Base-by-base conservation (phyloP, 805 yeast genomes). In the Yarrowia alimentaria region DNA sequence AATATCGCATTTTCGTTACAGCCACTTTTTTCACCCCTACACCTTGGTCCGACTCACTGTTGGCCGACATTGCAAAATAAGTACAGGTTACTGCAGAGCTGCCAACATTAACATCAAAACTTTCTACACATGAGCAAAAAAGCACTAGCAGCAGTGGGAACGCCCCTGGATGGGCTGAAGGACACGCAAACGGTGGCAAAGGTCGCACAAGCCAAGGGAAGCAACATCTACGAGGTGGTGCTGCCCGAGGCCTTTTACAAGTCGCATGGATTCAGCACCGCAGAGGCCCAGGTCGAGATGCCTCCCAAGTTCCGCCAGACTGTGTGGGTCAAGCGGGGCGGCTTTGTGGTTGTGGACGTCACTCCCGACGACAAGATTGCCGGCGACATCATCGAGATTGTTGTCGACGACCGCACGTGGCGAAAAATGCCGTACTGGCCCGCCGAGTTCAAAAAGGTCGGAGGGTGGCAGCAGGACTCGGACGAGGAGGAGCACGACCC, bases 301-400 rank as follows among this genome's bases (percentile, higher is more conserved):
- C 65, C 65, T 12, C 65, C 66, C 18, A 59, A 60, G 53, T 61
- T 67, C 50, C 56, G 68, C 14, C 65, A 64, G 52, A 63, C 66
- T 29, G 57, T 63, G 31, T 67, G 66, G 54, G 62, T 68, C 19
- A 60, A 61, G 24, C 58, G 71, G 4, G 69, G 69, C 9, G 70
- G 71, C 16, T 56, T 57, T 22, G 67, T 61, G 2, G 56, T 68
- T 6, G 59, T 62, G 1, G 60, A 54, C 22, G 45, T 61, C 45
- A 58, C 52, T 37, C 50, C 57, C 1, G 55, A 54, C 31, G 58
- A 58, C 25, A 64, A 62, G 25, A 57, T 65, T 16, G 55, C 59
- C 11, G 71, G 69, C 9, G 66, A 65, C 11, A 60, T 68, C 54
- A 53, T 59, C 38, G 63, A 66, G 35, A 59, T 67, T 11, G 68